Percentiles rank a stretch among this genome's conserved stretches.
These are phyloP conservation scores for Blastocystis sp. DNA, from an alignment of 352 stramenopile species.

Conservation along the genomic window DNA sequence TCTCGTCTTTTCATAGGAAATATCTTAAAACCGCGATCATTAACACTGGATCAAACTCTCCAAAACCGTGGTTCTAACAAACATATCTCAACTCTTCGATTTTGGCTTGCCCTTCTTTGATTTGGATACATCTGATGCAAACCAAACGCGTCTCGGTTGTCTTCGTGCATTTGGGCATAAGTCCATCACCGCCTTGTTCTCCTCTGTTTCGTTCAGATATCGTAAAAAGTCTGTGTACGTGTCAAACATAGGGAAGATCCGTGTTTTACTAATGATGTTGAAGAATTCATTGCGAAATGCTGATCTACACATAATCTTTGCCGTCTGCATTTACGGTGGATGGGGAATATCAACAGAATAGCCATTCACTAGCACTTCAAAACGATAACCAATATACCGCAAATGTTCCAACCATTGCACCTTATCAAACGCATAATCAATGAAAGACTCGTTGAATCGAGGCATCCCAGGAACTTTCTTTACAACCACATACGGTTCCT, in stretches of 20 bases:
- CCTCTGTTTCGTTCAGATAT: constrained; percentile 6
- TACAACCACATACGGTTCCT: constrained; percentile 61
- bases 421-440: constrained; percentile 58
- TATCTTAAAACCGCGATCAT: too few species aligned
- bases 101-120: neutral
- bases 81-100: neutral
- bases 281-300: constrained; percentile 30
- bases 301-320: constrained; percentile 6
- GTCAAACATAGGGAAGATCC: constrained; percentile 35
- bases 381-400: constrained; percentile 45
- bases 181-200: constrained; percentile 23
- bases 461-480: neutral
- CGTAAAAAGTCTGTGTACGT: constrained; percentile 32
- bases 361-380: constrained; percentile 5
- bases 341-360: constrained; percentile 64
- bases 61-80: constrained; percentile 37
- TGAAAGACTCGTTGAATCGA: constrained; percentile 57
- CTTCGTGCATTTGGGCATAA: neutral
- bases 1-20: neutral
- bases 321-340: neutral
- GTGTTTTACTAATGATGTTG: neutral
- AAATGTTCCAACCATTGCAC: constrained; percentile 60
- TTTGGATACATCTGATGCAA: constrained; percentile 10
- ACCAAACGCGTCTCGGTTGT: constrained; percentile 9
- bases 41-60: too few species aligned